Evolutionary conservation across 2,329 filamentous ascomycete species (phyloP).

Genomic region (Apiospora pterosperma): DNA sequence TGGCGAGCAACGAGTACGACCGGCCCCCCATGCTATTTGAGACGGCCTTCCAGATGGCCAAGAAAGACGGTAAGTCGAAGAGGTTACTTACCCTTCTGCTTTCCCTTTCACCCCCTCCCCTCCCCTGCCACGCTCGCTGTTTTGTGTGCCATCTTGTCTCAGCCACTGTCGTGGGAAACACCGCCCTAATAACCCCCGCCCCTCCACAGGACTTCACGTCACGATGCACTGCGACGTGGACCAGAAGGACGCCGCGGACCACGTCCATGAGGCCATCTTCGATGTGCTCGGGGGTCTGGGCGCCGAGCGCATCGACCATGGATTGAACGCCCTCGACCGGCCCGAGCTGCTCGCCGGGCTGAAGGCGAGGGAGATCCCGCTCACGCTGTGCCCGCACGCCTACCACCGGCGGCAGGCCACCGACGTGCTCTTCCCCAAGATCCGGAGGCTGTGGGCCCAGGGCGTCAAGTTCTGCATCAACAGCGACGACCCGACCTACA

Average conservation of each 20-base stretch:
- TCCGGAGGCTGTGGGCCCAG: conserved; percentile 35
- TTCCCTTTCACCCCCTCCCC: too few relatives aligned
- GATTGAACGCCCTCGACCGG: conserved; percentile 33
- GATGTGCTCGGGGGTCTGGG: conserved; percentile 28
- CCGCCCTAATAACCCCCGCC: not conserved
- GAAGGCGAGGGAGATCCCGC: conserved; percentile 27
- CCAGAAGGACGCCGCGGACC: conserved; percentile 42
- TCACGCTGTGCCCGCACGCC: conserved; percentile 39
- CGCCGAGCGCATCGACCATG: conserved; percentile 38
- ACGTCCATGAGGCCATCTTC: conserved; percentile 35
- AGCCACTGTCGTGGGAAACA: not conserved
- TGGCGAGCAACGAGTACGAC: conserved; percentile 44
- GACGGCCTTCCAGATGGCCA: conserved; percentile 31
- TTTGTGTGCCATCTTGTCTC: not conserved
- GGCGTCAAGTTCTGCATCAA: conserved; percentile 56
- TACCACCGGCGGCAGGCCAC: conserved; percentile 39
- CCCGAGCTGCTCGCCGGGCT: conserved; percentile 30
- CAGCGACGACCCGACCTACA: conserved; percentile 70
- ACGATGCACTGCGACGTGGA: conserved; percentile 51
- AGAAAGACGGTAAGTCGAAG: conserved; percentile 28
- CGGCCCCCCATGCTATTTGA: conserved; percentile 43
- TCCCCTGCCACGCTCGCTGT: not conserved
- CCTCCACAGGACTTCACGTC: conserved; percentile 27
- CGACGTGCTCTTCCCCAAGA: conserved; percentile 39
- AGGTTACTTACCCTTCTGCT: not conserved